These are phyloP conservation scores for Pleoardoris graminearum DNA, from an alignment of 2,329 filamentous ascomycete species.

Conservation along the genomic window DNA sequence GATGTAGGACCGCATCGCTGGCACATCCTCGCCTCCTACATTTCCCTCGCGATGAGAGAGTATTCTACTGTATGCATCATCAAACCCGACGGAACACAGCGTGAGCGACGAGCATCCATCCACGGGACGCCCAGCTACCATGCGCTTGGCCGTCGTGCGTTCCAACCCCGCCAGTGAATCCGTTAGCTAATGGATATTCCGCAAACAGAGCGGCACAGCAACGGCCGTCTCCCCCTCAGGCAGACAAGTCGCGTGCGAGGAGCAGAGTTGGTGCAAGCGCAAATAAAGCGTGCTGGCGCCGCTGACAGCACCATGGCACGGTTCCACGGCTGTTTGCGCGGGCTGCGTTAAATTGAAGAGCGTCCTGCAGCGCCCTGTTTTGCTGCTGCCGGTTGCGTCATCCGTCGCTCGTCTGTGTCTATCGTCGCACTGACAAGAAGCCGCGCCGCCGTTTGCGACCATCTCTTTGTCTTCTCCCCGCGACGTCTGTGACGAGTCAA, in stretches of 20 bases:
- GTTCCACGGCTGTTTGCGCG: background rate
- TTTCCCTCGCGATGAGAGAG: background rate
- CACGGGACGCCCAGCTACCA: background rate
- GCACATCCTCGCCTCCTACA: constrained; percentile 2
- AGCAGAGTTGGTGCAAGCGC: constrained; percentile 18
- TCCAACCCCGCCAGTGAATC: constrained; percentile 12
- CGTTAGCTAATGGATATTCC: constrained; percentile 28
- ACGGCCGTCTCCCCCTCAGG: background rate
- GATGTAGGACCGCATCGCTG: background rate
- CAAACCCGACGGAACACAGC: constrained; percentile 4
- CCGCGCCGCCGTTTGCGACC: background rate
- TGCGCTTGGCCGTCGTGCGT: constrained; percentile 11
- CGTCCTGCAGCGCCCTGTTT: background rate
- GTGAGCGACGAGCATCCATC: background rate
- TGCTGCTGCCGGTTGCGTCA: constrained; percentile 4
- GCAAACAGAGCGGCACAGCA: constrained; percentile 14
- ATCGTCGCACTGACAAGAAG: background rate
- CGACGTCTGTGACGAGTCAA: too few relatives aligned
- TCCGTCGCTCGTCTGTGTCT: background rate
- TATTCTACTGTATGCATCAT: background rate
- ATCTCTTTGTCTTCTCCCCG: background rate
- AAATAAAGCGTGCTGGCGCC: constrained; percentile 19
- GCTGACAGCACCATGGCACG: constrained; percentile 5
- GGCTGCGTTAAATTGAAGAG: constrained; percentile 6
- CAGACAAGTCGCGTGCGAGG: constrained; percentile 1